Percentiles rank a stretch among this genome's conserved stretches.
Evolutionary conservation across 139 green algal species (phyloP).

Genomic region (Asterochloris erici): DNA sequence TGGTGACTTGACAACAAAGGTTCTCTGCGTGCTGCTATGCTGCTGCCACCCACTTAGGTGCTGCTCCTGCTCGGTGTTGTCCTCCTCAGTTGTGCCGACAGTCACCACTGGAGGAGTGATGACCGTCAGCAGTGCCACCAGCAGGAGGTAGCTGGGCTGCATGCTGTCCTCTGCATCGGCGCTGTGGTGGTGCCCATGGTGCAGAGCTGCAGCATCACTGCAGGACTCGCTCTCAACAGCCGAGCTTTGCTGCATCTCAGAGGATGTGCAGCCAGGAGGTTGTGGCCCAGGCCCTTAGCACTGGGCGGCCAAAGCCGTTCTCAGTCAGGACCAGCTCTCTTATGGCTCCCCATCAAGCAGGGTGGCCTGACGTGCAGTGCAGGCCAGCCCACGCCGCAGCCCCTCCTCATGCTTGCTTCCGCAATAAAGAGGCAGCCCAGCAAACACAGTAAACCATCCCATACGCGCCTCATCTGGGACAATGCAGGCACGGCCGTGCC

Average conservation of each 20-base stretch:
- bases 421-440: no score
- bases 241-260: no score
- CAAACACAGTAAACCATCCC: no score
- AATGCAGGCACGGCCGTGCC: no score
- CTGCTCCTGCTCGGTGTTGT: slow-evolving; percentile 13
- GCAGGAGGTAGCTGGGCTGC: slow-evolving; percentile 39
- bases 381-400: no score
- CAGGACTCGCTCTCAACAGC: no score
- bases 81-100: slow-evolving; percentile 9
- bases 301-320: neutral
- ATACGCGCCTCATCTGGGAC: no score
- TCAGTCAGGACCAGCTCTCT: neutral
- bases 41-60: no score
- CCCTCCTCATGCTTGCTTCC: no score
- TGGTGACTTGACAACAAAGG: no score
- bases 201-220: neutral
- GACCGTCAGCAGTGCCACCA: slow-evolving; percentile 26
- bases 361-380: no score
- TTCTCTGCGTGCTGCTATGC: no score
- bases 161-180: slow-evolving; percentile 19
- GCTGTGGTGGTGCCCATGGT: neutral
- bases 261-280: neutral
- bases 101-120: slow-evolving; percentile 35
- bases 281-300: neutral
- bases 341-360: neutral